These are phyloP conservation scores for Quercus phellos DNA, from an alignment of 331 rosid genomes.

Conservation along the genomic window DNA sequence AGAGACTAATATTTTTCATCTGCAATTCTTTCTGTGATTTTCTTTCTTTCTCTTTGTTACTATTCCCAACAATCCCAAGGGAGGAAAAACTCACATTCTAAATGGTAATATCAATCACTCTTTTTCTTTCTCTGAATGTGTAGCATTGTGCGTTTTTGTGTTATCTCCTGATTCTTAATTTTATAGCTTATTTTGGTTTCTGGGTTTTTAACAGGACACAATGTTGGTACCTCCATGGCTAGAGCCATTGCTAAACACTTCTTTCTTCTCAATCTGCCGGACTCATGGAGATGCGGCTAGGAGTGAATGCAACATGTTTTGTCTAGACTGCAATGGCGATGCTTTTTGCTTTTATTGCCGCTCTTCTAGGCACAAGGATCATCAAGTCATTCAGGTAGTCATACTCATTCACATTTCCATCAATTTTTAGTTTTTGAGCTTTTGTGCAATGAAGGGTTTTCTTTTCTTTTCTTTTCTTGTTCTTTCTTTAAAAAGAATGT, in stretches of 20 bases:
- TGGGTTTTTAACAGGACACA: conserved; percentile 37
- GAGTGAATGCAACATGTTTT: conserved; percentile 83
- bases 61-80: neutral
- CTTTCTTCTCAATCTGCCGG: conserved; percentile 65
- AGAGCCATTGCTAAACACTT: conserved; percentile 53
- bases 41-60: neutral
- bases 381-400: conserved; percentile 68
- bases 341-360: conserved; percentile 87
- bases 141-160: neutral
- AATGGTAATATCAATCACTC: conserved; percentile 26
- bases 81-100: conserved; percentile 22
- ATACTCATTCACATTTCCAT: neutral
- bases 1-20: neutral
- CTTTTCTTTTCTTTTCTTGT: no score
- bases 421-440: neutral
- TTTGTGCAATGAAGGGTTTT: no score
- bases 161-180: no score
- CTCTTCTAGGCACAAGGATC: conserved; percentile 72
- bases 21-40: neutral
- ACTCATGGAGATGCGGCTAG: conserved; percentile 65
- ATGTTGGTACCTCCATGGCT: conserved; percentile 81
- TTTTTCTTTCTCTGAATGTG: neutral
- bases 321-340: conserved; percentile 61
- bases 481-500: no score
- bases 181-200: neutral